Evolutionary conservation across 345 rosid species (phyloP), one percentile per base, ranked within the genome.

Genomic region (Pistacia vera): DNA sequence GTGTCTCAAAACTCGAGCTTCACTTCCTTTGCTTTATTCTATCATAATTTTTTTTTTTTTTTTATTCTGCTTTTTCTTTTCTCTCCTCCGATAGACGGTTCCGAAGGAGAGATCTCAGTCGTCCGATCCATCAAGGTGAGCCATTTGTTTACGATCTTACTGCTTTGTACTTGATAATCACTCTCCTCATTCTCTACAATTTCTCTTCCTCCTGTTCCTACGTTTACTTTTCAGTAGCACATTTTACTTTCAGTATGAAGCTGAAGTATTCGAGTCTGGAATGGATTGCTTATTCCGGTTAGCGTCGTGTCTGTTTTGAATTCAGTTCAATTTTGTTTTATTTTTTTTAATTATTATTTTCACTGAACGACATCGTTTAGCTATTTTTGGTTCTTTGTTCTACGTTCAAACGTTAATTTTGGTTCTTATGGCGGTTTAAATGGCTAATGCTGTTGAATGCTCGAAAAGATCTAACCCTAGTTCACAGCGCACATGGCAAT

Each of bases 31-130:
- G 33, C 76, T n/a, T 49, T 63, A 11, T 22, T 36, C 63, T 36
- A 20, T 38, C 63, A 48, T 18, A 12, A 41, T 8, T 49, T 63
- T 48, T 28, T 17, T 72, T 14, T 28, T 30, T 69, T 18, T 4
- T 22, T 17, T 59, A 30, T 30, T 30, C 33, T 1, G 33, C 25
- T 25, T 9, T 22, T 11, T 4, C 20, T 51, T 30, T 20, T 66
- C 46, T 41, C 46, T 41, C 9, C 72, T 75, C 73, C 46, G 17
- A 35, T 18, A 28, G 71, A 11, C 30, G 78, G 78, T 75, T 44
- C 63, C 65, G 46, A 41, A 44, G 52, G 79, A 59, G 68, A 61
- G 66, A 57, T 76, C 74, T 59, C 79, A 60, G 65, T 76, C 58
- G 33, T 22, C 46, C 61, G 79, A 76, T 60, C 73, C 66, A 10